These are phyloP conservation scores for Cystobasidium sp. DNA, from an alignment of 1,284 basidiomycete species.

Conservation along the genomic window DNA sequence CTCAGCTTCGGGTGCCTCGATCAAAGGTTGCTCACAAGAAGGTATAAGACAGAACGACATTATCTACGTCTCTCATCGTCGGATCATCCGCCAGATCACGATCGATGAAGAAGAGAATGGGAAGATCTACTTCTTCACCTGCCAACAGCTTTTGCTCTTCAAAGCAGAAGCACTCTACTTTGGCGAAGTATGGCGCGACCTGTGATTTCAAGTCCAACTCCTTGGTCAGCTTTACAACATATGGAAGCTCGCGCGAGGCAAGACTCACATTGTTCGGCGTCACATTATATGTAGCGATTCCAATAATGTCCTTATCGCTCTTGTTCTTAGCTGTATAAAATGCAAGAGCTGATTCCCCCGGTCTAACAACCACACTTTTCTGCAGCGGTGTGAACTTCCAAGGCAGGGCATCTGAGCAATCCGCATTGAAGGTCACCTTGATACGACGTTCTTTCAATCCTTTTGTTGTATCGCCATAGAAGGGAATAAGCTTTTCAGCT, in stretches of 20 bases:
- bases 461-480: conserved; percentile 62
- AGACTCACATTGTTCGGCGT: conserved; percentile 80
- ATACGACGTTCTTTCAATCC: conserved; percentile 65
- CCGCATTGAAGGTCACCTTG: conserved; percentile 94
- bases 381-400: conserved; percentile 94
- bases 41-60: conserved; percentile 93
- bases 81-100: conserved; percentile 82
- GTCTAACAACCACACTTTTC: conserved; percentile 84
- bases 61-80: conserved; percentile 78
- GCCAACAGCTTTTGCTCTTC: conserved; percentile 96
- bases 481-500: conserved; percentile 66
- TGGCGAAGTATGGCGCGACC: conserved; percentile 98
- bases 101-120: conserved; percentile 98
- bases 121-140: conserved; percentile 96
- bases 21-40: conserved; percentile 68
- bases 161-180: conserved; percentile 99
- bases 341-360: conserved; percentile 93
- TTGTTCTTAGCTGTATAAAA: conserved; percentile 95
- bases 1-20: not conserved
- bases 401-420: conserved; percentile 82
- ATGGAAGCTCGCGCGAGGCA: not conserved
- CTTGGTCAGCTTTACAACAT: conserved; percentile 6
- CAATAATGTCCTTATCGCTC: conserved; percentile 85
- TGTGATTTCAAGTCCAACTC: conserved; percentile 55
- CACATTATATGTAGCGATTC: conserved; percentile 98